Evolutionary conservation across 176 grass and related monocot species (phyloP).

Genomic region (Neostapfia colusana): DNA sequence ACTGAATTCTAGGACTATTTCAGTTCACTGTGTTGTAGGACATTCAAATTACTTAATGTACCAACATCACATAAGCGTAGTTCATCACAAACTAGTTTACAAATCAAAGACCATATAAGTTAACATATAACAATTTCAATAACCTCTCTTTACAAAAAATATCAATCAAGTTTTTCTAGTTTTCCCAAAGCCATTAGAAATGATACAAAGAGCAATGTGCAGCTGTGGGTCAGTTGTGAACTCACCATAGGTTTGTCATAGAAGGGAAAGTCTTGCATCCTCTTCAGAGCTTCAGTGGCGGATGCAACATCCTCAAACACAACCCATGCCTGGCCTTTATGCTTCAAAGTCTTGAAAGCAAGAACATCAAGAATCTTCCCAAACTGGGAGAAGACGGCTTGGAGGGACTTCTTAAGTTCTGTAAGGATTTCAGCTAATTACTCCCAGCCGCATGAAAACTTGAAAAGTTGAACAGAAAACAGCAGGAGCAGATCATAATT

Average conservation of each 20-base stretch:
- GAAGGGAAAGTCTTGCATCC: conserved; percentile 94
- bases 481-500: not conserved
- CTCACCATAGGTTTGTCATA: conserved; percentile 95
- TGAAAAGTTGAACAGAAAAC: not conserved
- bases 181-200: too few species aligned
- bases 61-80: not conserved
- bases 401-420: conserved; percentile 95
- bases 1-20: too few species aligned
- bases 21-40: too few species aligned
- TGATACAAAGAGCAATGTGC: not conserved
- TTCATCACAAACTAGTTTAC: conserved; percentile 22
- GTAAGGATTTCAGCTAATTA: conserved; percentile 33
- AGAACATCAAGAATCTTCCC: conserved; percentile 94
- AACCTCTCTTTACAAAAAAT: not conserved
- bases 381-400: conserved; percentile 90
- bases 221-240: not conserved
- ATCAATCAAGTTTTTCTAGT: not conserved
- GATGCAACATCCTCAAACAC: conserved; percentile 90
- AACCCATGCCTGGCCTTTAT: conserved; percentile 98
- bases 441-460: conserved; percentile 1
- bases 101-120: not conserved
- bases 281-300: conserved; percentile 83
- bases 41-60: not conserved
- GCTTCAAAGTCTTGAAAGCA: conserved; percentile 96
- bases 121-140: not conserved